Evolutionary conservation across 345 rosid species (phyloP).

Genomic region (Populus euphratica): DNA sequence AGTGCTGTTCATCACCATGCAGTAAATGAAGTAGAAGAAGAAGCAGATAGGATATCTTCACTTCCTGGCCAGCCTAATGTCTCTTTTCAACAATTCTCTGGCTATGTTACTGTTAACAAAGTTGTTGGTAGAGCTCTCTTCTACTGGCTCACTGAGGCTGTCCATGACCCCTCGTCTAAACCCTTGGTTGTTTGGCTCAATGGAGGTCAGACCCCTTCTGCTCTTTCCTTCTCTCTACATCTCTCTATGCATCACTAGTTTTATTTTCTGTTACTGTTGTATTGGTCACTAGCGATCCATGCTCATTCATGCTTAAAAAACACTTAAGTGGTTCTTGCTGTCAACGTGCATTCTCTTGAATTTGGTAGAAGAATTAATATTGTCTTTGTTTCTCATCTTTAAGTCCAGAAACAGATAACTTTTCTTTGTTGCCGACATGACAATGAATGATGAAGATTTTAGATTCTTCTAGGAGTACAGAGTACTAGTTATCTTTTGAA

Average conservation of each 20-base stretch:
- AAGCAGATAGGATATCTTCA: constrained; percentile 61
- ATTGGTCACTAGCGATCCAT: constrained; percentile 18
- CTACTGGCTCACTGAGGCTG: constrained; percentile 92
- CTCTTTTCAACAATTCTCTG: constrained; percentile 83
- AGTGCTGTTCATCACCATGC: constrained; percentile 9
- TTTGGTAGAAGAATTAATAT: neutral
- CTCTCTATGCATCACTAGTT: neutral
- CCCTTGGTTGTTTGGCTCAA: constrained; percentile 95
- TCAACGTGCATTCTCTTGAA: neutral
- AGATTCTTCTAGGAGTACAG: neutral
- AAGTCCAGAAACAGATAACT: neutral
- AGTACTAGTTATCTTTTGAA: no score
- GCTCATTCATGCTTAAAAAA: neutral
- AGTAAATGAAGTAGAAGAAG: constrained; percentile 32
- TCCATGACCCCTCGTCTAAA: constrained; percentile 46
- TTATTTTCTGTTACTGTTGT: constrained; percentile 1
- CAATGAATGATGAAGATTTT: neutral
- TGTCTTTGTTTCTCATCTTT: neutral
- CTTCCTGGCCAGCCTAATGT: constrained; percentile 96
- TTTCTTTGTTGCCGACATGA: constrained; percentile 34
- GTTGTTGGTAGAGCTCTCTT: constrained; percentile 79
- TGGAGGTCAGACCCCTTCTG: constrained; percentile 51
- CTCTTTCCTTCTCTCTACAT: neutral
- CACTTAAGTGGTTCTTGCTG: neutral
- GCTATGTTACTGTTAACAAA: constrained; percentile 71